Conservation (phyloP, 108 stramenopile genomes). For the Cyclostephanos tholiformis region DNA sequence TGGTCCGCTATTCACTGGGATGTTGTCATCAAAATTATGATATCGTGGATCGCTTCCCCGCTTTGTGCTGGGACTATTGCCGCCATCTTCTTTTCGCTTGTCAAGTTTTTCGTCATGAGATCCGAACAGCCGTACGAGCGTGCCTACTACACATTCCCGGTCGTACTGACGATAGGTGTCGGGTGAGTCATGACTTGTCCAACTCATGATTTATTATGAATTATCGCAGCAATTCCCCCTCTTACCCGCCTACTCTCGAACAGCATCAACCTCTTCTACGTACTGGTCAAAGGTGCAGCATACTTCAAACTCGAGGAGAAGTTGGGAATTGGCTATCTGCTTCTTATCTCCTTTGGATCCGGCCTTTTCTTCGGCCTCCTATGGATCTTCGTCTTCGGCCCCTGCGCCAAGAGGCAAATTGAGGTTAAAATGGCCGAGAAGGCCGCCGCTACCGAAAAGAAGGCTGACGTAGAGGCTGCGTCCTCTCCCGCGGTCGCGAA, state of each 20-base stretch:
- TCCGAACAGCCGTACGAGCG: constrained; percentile 47
- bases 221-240: neutral
- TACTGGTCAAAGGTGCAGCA: constrained; percentile 2
- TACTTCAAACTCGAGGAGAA: constrained; percentile 23
- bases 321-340: neutral
- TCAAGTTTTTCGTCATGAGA: constrained; percentile 31
- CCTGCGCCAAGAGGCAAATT: constrained; percentile 23
- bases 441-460: neutral
- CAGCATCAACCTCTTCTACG: constrained; percentile 15
- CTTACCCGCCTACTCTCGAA: neutral
- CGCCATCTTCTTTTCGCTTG: constrained; percentile 46
- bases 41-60: constrained; percentile 66
- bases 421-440: constrained; percentile 9
- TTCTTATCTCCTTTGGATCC: constrained; percentile 25
- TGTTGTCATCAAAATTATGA: constrained; percentile 37
- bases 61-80: constrained; percentile 46
- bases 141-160: constrained; percentile 50
- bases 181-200: constrained; percentile 48
- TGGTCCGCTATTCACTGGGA: constrained; percentile 53
- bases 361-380: constrained; percentile 29
- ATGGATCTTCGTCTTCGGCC: constrained; percentile 41
- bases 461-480: constrained; percentile 11
- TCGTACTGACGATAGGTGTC: constrained; percentile 50
- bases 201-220: constrained; percentile 6
- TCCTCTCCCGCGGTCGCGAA: neutral